Evolutionary conservation across 2,329 filamentous ascomycete genomes (phyloP), one percentile per base, ranked within the genome.

Genomic region (Bretziella fagacearum): DNA sequence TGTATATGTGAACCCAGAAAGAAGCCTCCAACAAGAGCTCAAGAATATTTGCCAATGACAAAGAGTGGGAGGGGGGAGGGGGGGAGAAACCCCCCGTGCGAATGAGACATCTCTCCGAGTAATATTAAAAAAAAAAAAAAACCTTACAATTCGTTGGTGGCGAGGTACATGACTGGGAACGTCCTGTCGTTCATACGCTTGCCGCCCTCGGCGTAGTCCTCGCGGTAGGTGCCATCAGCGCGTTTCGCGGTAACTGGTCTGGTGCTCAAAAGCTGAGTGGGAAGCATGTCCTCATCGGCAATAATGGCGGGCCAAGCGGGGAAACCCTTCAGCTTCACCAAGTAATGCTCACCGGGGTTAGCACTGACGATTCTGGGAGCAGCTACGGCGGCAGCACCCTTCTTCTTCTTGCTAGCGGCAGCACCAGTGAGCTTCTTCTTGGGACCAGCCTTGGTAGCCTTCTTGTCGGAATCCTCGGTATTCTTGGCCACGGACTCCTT

Each of bases 71-170:
- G n/a, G n/a, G 15, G 40, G 17, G 35, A 37, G 35, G 17, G 17
- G 25, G 23, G 6, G 13, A 29, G 10, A 10, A n/a, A 4, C 7
- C 10, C n/a, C n/a, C n/a, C n/a, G n/a, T n/a, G n/a, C n/a, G n/a
- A n/a, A n/a, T n/a, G n/a, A n/a, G n/a, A n/a, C n/a, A n/a, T n/a
- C n/a, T n/a, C n/a, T n/a, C n/a, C n/a, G 27, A 30, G 10, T 30
- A 5, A 15, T 17, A 32, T 17, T 32, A 13, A 41, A 20, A 35
- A n/a, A 32, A 26, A 18, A 26, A 6, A 17, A 23, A 30, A 22
- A 8, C 77, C 89, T 76, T 67, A 98, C 91, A 98, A 96, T 70
- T 96, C 89, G 58, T 96, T 95, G 30, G 87, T 94, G 53, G 77
- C 71, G 44, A 96, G 67, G 61, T 94, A 96, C 89, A 96, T 95